These are phyloP conservation scores for Metschnikowia kofuensis DNA, from an alignment of 805 yeast species.

Conservation along the genomic window DNA sequence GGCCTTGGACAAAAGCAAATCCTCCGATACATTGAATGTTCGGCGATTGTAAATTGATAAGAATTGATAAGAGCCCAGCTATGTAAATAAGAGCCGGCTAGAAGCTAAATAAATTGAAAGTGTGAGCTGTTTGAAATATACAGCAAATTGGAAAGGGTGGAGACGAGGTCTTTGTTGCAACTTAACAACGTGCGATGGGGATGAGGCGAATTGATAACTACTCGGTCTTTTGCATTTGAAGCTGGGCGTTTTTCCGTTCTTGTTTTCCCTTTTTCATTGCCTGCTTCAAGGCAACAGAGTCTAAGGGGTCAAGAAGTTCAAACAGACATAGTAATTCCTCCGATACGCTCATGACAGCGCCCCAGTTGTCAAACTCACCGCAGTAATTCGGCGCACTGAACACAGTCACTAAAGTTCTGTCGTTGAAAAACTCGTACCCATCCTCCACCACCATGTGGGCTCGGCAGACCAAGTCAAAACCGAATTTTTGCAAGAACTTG, in stretches of 20 bases:
- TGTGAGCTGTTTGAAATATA: background rate
- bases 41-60: too few species aligned
- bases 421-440: constrained; percentile 75
- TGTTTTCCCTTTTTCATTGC: constrained; percentile 92
- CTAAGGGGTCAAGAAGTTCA: constrained; percentile 91
- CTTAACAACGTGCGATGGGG: background rate
- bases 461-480: constrained; percentile 76
- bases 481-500: constrained; percentile 69
- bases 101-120: constrained; percentile 1
- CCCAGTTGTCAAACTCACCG: constrained; percentile 92
- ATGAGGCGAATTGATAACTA: background rate
- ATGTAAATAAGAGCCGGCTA: background rate
- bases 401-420: constrained; percentile 67
- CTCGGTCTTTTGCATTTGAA: constrained; percentile 13
- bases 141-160: background rate
- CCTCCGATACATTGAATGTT: background rate
- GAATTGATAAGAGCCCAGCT: background rate
- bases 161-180: background rate
- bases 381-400: constrained; percentile 76
- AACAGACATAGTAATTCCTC: constrained; percentile 91
- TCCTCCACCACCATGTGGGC: constrained; percentile 90
- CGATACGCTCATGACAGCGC: constrained; percentile 95
- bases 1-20: background rate
- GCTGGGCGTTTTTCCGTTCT: constrained; percentile 65
- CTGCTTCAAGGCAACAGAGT: constrained; percentile 87